Base-by-base conservation (phyloP, 1,284 basidiomycete genomes). In the Gomphus sp. region DNA sequence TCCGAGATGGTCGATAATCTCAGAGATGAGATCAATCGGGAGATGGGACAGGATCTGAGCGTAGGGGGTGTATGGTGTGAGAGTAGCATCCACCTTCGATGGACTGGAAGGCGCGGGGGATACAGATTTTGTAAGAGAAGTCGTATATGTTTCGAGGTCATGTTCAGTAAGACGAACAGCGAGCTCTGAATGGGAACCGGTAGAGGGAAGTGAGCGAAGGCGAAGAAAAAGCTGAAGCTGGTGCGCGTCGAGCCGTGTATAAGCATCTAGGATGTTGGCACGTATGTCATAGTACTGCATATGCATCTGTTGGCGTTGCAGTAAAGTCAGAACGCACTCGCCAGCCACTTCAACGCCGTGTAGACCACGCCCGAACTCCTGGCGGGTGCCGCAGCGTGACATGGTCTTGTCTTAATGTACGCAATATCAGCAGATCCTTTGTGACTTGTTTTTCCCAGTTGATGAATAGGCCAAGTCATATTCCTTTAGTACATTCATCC, bases 191-290 rank as follows among this genome's bases (percentile, higher is more conserved):
- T 84, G 74, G 49, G 79, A 74, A 47, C 87, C 88, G 14, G 77
- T 72, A 0, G 76, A 80, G 51, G 85, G 80, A 11, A 91, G 73
- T 57, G 77, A 81, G 62, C 88, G 80, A 55, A 84, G 77, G 71
- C 81, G 80, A 69, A 87, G 81, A 68, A 91, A 91, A 60, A 91
- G 77, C 41, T 83, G 70, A 61, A 90, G 80, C 64, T 91, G 85
- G 44, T 81, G 74, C 66, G 77, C 80, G 28, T 76, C 76, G 63
- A 91, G 75, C 62, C 80, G 80, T 64, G 77, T 73, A 69, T 91
- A 91, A n/a, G 87, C 88, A 66, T 77, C 75, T 43, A 60, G 43
- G 43, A 63, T 60, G 36, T 54, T 22, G 31, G 51, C 51, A 41
- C 52, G 44, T 47, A 59, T 33, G 41, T 55, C 44, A 31, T 54